Base-by-base conservation (phyloP, 148 eudicot species). In the Rheum nobile region DNA sequence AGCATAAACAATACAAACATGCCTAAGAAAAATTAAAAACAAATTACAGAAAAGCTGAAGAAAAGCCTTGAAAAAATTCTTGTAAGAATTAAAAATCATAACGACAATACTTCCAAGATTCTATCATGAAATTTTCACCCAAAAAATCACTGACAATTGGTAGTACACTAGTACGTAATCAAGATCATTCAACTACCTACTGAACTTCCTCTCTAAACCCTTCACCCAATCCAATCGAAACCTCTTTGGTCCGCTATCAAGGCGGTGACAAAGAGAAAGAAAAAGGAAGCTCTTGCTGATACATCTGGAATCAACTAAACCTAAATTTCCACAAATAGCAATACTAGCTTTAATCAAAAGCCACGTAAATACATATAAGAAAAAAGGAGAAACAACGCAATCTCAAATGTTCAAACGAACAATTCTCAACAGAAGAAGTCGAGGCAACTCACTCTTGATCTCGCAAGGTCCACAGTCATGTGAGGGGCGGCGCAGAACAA, bases 401-500 rank as follows among this genome's bases (percentile, higher is more conserved):
- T 71, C 72, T 31, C 42, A 31, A 77, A 41, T 74, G 8, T 29
- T 16, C 11, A 42, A 24, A 35, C 29, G 6, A 71, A 35, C 39
- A 48, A 73, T 46, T 73, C 22, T 46, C 63, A 31, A 47, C 38
- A 68, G 28, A 0, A 71, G 50, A 39, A 71, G 13, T 38, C 17
- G 10, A 71, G 16, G 24, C 52, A 42, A 76, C 81, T 79, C 73
- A 93, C 92, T 76, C 67, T 82, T 87, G 83, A 90, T 88, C 81
- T 90, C 86, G 83, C 98, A 88, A 59, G 93, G 91, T 8, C 39
- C 78, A 21, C 82, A 86, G 77, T 84, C 89, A 11, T 80, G 75
- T 2, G 84, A 67, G 1, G 83, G 78, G 43, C 88, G 90, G 38
- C 78, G 80, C 26, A 88, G 78, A 22, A 90, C 63, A 19, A 90